Conservation (phyloP, 306 rosid genomes). For the barrel medic (Medicago truncatula) region MtrunA17r5.0-ANR NC_053043.1:49069501-49070000, state of each 20-base stretch:
- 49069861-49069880: no score
- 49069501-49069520: slow-evolving; percentile 72
- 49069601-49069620: neutral
- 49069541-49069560: slow-evolving; percentile 16
- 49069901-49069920: no score
- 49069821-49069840: no score
- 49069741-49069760: slow-evolving; percentile 31
- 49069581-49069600: slow-evolving; percentile 33
- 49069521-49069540: neutral
- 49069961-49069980: no score
- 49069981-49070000: no score
- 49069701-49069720: neutral
- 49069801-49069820: neutral
- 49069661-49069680: no score
- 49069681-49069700: no score
- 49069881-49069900: no score
- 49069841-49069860: no score
- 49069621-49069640: neutral
- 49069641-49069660: no score
- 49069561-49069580: neutral
- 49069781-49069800: slow-evolving; percentile 44
- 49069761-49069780: slow-evolving; percentile 45
- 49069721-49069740: neutral
- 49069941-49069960: no score
- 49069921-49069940: no score